These are phyloP conservation scores for Picea glauca DNA, from an alignment of 75 land plant species.

Conservation along the genomic window DNA sequence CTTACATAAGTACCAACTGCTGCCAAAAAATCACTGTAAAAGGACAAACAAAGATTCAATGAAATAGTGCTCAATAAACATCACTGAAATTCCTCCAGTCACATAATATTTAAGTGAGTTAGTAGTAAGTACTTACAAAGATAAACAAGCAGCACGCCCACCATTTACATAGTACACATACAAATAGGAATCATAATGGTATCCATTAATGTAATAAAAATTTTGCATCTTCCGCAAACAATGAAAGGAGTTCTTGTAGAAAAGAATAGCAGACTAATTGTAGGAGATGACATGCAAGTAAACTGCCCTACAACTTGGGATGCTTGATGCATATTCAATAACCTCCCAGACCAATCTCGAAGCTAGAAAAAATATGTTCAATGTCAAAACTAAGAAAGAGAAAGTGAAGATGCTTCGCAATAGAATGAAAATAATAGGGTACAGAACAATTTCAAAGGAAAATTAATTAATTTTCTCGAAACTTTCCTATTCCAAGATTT, in stretches of 20 bases:
- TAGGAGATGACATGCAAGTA: conserved; percentile 95
- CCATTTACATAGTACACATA: conserved; percentile 94
- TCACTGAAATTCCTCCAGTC: neutral
- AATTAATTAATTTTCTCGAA: neutral
- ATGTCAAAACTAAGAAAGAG: neutral
- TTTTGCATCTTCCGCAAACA: conserved; percentile 67
- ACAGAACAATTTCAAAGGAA: neutral
- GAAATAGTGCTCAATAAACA: neutral
- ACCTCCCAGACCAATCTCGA: conserved; percentile 76
- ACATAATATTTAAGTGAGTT: neutral
- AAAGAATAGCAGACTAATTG: conserved; percentile 79
- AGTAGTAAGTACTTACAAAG: conserved; percentile 55
- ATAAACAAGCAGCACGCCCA: conserved; percentile 91
- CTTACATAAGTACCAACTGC: conserved; percentile 38
- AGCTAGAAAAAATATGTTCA: conserved; percentile 47
- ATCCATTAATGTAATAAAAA: conserved; percentile 84
- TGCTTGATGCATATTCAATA: conserved; percentile 72
- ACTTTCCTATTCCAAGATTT: conserved; percentile 84
- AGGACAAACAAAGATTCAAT: neutral
- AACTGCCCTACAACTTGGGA: conserved; percentile 72
- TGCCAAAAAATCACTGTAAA: conserved; percentile 60
- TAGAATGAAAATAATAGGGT: neutral
- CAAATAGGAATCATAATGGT: conserved; percentile 83
- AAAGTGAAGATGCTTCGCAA: conserved; percentile 1
- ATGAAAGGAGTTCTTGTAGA: conserved; percentile 84